These are phyloP conservation scores for Solanum corneliomulleri DNA, from an alignment of 257 asterid genomes.

Conservation along the genomic window DNA sequence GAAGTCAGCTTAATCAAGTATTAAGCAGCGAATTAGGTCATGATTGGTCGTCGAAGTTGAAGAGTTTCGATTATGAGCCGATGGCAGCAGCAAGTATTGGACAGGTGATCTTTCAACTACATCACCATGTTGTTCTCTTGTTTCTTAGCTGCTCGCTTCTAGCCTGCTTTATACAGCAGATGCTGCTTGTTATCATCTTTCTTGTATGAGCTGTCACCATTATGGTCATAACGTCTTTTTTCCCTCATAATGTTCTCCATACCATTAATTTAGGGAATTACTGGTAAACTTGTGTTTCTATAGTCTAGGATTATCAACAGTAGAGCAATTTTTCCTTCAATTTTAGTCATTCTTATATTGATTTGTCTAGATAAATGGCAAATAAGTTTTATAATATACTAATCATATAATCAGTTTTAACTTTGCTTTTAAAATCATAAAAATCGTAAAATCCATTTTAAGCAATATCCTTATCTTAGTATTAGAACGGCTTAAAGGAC, in stretches of 20 bases:
- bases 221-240: neutral
- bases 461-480: neutral
- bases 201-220: neutral
- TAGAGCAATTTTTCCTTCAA: neutral
- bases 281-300: neutral
- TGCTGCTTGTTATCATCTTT: neutral
- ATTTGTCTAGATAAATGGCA: neutral
- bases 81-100: conserved; percentile 97
- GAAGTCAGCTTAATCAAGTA: conserved; percentile 80
- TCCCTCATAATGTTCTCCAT: neutral
- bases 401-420: neutral
- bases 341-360: neutral
- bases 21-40: conserved; percentile 77
- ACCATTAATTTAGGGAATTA: neutral
- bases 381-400: neutral
- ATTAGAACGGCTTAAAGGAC: neutral
- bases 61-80: conserved; percentile 80
- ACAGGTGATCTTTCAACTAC: conserved; percentile 41
- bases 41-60: conserved; percentile 66
- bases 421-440: neutral
- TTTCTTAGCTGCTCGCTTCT: neutral
- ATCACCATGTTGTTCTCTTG: neutral
- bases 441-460: neutral
- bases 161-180: neutral
- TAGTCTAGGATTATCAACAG: neutral